phyloP scores from a whole-genome alignment of 441 rosid genomes.

The Corymbia calophylla region DNA sequence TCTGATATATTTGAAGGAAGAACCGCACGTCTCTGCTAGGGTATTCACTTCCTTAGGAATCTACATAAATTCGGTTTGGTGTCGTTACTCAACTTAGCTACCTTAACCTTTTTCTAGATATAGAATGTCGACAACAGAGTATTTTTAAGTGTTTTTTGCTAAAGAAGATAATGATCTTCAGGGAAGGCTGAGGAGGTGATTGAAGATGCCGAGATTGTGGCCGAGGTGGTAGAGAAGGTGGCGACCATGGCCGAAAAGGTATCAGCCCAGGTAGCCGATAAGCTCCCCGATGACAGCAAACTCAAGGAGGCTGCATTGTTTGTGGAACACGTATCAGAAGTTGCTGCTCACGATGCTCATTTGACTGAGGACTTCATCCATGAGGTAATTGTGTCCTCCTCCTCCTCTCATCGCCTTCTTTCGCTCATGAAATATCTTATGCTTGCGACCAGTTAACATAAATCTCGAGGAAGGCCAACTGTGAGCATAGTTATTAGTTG shows the following conservation, averaged over 20 bases:
- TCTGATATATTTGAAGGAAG: not conserved
- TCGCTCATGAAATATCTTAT: not conserved
- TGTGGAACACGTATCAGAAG: slow-evolving; percentile 44
- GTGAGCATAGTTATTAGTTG: not conserved
- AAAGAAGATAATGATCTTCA: not conserved
- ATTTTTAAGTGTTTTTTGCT: not conserved
- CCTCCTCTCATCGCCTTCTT: not conserved
- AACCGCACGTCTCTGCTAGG: not conserved
- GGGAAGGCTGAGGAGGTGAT: slow-evolving; percentile 45
- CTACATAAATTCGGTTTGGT: not conserved
- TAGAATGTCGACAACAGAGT: not conserved
- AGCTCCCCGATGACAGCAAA: slow-evolving; percentile 37
- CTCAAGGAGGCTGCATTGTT: slow-evolving; percentile 45
- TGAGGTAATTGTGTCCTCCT: slow-evolving; percentile 25
- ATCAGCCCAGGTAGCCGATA: slow-evolving; percentile 37
- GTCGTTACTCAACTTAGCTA: not conserved
- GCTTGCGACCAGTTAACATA: not conserved
- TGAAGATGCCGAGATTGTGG: slow-evolving; percentile 39
- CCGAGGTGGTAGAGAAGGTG: slow-evolving; percentile 61
- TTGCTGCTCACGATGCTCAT: slow-evolving; percentile 54
- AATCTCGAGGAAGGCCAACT: not conserved
- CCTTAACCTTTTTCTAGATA: not conserved
- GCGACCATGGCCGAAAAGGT: slow-evolving; percentile 41
- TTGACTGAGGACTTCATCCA: slow-evolving; percentile 30
- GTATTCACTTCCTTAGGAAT: not conserved